Evolutionary conservation across 106 monocot species (phyloP).

Genomic region (Agapanthus africanus): DNA sequence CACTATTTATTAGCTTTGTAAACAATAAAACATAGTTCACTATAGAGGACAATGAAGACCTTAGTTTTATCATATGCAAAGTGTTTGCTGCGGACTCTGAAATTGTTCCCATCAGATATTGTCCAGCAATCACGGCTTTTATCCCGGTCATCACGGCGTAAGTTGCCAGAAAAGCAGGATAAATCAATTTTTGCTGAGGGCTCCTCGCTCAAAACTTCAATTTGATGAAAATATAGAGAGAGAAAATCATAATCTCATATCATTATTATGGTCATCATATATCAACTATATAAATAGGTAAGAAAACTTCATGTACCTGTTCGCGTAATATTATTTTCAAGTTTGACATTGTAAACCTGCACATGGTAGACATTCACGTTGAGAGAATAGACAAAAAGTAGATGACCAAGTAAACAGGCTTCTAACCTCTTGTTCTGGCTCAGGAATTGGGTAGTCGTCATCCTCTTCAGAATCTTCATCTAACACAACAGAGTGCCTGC

Average conservation of each 20-base stretch:
- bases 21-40: neutral
- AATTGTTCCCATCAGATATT: constrained; percentile 69
- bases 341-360: constrained; percentile 31
- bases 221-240: neutral
- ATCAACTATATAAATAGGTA: neutral
- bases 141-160: constrained; percentile 61
- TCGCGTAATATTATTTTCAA: constrained; percentile 26
- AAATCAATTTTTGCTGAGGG: constrained; percentile 44
- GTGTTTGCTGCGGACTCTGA: constrained; percentile 81
- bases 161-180: constrained; percentile 64
- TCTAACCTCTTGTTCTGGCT: constrained; percentile 42
- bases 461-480: constrained; percentile 95
- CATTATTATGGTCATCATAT: neutral
- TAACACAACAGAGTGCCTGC: constrained; percentile 36
- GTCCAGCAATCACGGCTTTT: constrained; percentile 86
- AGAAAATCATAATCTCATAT: constrained; percentile 25
- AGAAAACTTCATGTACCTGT: constrained; percentile 39
- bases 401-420: constrained; percentile 2
- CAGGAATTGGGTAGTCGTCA: constrained; percentile 62
- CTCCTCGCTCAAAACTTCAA: constrained; percentile 35
- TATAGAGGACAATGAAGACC: constrained; percentile 23
- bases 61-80: constrained; percentile 69
- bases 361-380: neutral
- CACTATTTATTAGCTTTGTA: neutral
- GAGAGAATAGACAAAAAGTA: neutral